Evolutionary conservation across 257 asterid species (phyloP), one percentile per base, ranked within the genome.

Genomic region (Nicotiana otophora): DNA sequence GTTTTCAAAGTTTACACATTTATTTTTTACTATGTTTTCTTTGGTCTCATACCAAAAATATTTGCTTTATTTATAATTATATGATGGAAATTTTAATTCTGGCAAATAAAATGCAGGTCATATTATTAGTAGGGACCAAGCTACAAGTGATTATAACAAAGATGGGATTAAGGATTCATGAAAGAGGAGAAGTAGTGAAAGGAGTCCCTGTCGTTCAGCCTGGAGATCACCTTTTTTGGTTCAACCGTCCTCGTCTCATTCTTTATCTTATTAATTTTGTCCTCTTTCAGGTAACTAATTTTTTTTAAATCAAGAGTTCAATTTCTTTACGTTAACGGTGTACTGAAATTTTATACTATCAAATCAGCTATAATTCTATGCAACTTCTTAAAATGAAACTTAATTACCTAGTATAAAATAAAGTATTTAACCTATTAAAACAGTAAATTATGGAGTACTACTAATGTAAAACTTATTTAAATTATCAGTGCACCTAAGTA

Each of bases 151-250:
- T 94, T 60, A 96, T 96, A 63, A 93, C 99, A 15, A 92, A 92
- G 83, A 92, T 94, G 99, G 98, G 98, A 1, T 87, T 93, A 51
- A 87, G 95, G 48, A 90, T 94, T 84, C 93, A 91, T 81, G 98
- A 96, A 5, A 87, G 93, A 6, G 93, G 97, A 0, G 97, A 93
- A 75, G 92, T 96, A 2, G 96, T 94, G 0, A 90, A 89, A 68
- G 98, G 99, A 3, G 92, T 89, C 19, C 98, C 97, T 0, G 93
- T 94, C 72, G 99, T 96, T 83, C 90, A 88, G 77, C 97, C 92
- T 0, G 98, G 93, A 0, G 98, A 96, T 58, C 82, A 96, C 23
- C 97, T 96, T 39, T 96, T 96, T 78, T 94, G 99, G 98, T 94
- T 96, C 90, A 94, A 89, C 53, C 93, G 94, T 3, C 99, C 98